Evolutionary conservation across 768 basidiomycete species (phyloP), one percentile per base, ranked within the genome.

Genomic region (Tylopilus sp.): DNA sequence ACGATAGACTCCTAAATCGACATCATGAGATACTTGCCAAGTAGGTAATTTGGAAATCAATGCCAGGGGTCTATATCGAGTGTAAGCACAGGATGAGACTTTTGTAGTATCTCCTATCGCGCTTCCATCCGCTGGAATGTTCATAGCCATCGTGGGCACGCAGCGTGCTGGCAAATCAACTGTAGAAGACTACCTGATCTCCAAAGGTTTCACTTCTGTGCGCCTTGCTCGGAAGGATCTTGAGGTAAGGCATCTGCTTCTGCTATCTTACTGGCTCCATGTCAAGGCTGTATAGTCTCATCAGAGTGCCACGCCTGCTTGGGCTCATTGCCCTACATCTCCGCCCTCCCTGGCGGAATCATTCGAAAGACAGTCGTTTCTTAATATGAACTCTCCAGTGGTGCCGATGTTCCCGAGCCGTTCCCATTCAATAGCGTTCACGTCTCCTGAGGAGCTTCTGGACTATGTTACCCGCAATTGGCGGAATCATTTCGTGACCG

Each of bases 391-490:
- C 40, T 61, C 65, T 31, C 60, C 61, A 25, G 50, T 52, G 36
- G 46, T 53, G 58, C 33, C 60, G 4, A 19, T 24, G 44, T 45
- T 60, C 48, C 45, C 56, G 38, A 58, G 74, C 33, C 65, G 64
- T 52, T 44, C 62, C 52, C 40, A 56, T 54, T 36, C 55, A 29
- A 21, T 31, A 17, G 44, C 54, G 49, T 89, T 83, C 67, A 38
- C 69, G 7, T 77, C 77, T 10, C 67, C 84, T 2, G 58, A 70
- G 13, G 73, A 78, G 9, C 70, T 98, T 40, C 77, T 98, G 41
- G 76, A 83, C 57, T 79, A 86, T 65, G 85, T 86, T 17, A 98
- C 97, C 1, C 77, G 74, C 55, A 79, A 89, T 57, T 99, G 96
- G 96, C 78, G 77, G 40, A 68, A 74, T 8, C 75, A 90, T 62